Evolutionary conservation across 2,329 filamentous ascomycete species (phyloP).

Genomic region (Clonostachys rosea): DNA sequence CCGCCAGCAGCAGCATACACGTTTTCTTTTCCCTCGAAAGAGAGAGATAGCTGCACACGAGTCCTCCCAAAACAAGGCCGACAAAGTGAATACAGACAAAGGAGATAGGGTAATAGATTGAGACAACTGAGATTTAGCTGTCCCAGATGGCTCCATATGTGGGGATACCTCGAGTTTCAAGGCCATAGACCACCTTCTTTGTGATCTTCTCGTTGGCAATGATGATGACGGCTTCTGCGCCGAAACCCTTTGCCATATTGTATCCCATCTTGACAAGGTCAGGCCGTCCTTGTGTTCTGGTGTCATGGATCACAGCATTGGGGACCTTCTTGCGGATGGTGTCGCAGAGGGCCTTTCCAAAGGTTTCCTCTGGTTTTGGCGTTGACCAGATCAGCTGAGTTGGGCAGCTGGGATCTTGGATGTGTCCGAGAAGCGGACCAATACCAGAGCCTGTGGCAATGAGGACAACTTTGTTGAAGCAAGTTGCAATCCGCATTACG

Average conservation of each 20-base stretch:
- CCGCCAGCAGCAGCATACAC: neutral
- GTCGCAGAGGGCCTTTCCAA: conserved; percentile 46
- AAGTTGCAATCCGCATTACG: conserved; percentile 56
- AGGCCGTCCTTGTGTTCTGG: conserved; percentile 45
- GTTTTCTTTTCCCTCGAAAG: neutral
- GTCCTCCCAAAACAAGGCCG: neutral
- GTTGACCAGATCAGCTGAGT: conserved; percentile 63
- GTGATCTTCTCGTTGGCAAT: conserved; percentile 63
- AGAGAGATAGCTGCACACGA: neutral
- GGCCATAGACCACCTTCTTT: conserved; percentile 55
- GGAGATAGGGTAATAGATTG: neutral
- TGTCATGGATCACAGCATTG: conserved; percentile 60
- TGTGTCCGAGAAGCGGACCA: conserved; percentile 52
- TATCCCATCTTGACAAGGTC: conserved; percentile 35
- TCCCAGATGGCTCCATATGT: conserved; percentile 71
- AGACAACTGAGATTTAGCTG: conserved; percentile 44
- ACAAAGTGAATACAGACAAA: neutral
- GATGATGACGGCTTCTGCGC: conserved; percentile 63
- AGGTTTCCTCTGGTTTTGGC: conserved; percentile 51
- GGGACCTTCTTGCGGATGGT: conserved; percentile 48
- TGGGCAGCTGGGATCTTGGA: conserved; percentile 37
- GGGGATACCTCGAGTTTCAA: conserved; percentile 57
- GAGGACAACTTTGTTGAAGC: conserved; percentile 58
- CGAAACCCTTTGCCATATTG: conserved; percentile 46
- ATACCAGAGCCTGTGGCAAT: conserved; percentile 68